phyloP scores from a whole-genome alignment of 768 basidiomycete genomes.

The Lenzites betulinus region DNA sequence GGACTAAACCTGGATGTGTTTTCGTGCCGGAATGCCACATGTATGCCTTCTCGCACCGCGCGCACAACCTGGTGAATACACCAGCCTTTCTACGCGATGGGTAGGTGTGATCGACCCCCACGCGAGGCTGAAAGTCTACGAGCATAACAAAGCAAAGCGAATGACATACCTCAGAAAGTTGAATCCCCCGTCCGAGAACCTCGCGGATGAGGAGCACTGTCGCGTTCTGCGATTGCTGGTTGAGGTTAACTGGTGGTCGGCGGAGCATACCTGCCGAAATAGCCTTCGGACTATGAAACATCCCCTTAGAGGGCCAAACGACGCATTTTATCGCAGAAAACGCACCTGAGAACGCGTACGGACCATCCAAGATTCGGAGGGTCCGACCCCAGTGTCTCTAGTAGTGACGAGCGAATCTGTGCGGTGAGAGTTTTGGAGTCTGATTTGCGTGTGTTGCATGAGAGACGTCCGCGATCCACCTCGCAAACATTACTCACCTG shows the following conservation, averaged over 20 bases:
- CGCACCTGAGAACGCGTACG: conserved; percentile 72
- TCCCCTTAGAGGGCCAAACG: neutral
- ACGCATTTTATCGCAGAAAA: neutral
- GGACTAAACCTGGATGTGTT: no score
- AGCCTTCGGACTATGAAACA: conserved; percentile 69
- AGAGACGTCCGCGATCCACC: neutral
- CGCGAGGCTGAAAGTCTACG: no score
- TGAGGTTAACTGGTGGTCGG: conserved; percentile 81
- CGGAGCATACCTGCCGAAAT: conserved; percentile 93
- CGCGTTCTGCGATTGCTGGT: conserved; percentile 85
- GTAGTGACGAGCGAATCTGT: conserved; percentile 62
- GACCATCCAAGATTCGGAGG: conserved; percentile 78
- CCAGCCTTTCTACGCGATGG: no score
- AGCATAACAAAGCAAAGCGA: no score
- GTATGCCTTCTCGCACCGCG: no score
- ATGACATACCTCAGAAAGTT: conserved; percentile 68
- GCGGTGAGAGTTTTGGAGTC: conserved; percentile 92
- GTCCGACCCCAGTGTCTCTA: conserved; percentile 69
- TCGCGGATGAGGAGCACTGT: conserved; percentile 88
- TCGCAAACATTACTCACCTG: conserved; percentile 54
- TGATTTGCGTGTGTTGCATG: conserved; percentile 36
- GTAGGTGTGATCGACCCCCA: no score
- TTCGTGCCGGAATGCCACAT: no score
- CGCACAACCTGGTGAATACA: no score
- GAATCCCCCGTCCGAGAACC: conserved; percentile 77